These are phyloP conservation scores for Anthostomella pinea DNA, from an alignment of 2,329 filamentous ascomycete species.

Conservation along the genomic window DNA sequence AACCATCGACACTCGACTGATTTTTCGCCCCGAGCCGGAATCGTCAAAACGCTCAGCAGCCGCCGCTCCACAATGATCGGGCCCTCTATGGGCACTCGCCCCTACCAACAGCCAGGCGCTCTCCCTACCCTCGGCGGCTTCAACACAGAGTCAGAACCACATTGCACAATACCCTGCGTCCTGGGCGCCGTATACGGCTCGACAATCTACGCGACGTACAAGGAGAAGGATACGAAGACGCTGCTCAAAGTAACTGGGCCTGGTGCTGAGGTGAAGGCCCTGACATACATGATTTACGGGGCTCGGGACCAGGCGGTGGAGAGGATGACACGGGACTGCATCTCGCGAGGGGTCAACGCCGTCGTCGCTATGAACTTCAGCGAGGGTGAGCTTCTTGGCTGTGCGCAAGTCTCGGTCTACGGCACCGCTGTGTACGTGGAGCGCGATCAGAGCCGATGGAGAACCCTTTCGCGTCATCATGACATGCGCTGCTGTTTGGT, in stretches of 20 bases:
- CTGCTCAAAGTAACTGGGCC: slow-evolving; percentile 14
- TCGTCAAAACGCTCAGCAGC: slow-evolving; percentile 21
- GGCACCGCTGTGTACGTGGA: slow-evolving; percentile 27
- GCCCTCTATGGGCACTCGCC: slow-evolving; percentile 8
- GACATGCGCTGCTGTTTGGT: slow-evolving; percentile 1
- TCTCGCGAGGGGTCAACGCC: slow-evolving; percentile 24
- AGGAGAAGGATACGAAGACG: slow-evolving; percentile 21
- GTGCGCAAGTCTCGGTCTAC: slow-evolving; percentile 22
- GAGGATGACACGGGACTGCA: slow-evolving; percentile 21
- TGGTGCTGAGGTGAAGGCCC: slow-evolving; percentile 19
- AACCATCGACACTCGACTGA: too few relatives aligned
- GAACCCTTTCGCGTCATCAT: slow-evolving; percentile 14
- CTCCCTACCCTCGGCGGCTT: slow-evolving; percentile 9
- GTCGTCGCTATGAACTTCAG: slow-evolving; percentile 19
- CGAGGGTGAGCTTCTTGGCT: slow-evolving; percentile 23
- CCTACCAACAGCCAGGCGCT: slow-evolving; percentile 4
- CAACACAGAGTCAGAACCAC: slow-evolving; percentile 20
- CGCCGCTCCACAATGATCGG: slow-evolving; percentile 20
- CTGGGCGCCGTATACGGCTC: slow-evolving; percentile 23
- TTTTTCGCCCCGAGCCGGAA: background rate
- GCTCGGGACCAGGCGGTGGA: slow-evolving; percentile 24
- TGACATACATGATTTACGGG: slow-evolving; percentile 24
- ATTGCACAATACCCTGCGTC: slow-evolving; percentile 17
- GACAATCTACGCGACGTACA: slow-evolving; percentile 21
- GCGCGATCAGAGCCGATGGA: slow-evolving; percentile 15